Base-by-base conservation (phyloP, 2,329 filamentous ascomycete species). In the Fusarium fujikuroi region DNA sequence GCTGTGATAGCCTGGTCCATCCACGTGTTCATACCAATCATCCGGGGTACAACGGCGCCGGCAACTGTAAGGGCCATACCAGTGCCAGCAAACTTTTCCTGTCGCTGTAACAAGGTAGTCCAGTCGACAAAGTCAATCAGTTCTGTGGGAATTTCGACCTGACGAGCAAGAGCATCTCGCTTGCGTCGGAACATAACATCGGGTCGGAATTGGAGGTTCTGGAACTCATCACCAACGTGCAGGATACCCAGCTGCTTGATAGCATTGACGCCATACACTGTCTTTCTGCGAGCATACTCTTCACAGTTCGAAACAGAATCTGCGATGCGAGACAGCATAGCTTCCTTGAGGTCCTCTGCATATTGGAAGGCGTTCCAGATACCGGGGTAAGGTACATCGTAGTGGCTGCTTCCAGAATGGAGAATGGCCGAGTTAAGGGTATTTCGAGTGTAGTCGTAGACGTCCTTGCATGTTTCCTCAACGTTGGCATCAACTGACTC, bases 161-260 rank as follows among this genome's bases (percentile, higher is more conserved):
- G 92, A 72, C 94, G 91, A 10, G 94, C 95, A 44, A 97, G 85
- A 4, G 91, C 90, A 80, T 99, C 94, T 67, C 91, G 90, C 78
- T 92, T 92, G 70, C 93, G 91, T 67, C 91, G 91, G 86, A 98
- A 99, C 96, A 99, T 98, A 79, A 95, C 90, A 76, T 98, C 95
- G 3, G 94, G 91, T 36, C 93, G 91, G 90, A 99, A 98, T 75
- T 91, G 93, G 50, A 98, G 89, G 76, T 95, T 92, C 28, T 92
- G 88, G 76, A 95, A 97, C 76, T 95, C 92, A 76, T 96, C 91
- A 15, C 95, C 95, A 10, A 98, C 90, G 80, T 99, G 95, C 40
- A 95, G 81, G 21, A 98, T 85, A 32, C 96, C 96, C 3, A 98
- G 88, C 75, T 94, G 92, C 80, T 97, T 97, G 82, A 98, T 97